Evolutionary conservation across 2,329 filamentous ascomycete species (phyloP).

Genomic region (Trichocomaceae sp.): DNA sequence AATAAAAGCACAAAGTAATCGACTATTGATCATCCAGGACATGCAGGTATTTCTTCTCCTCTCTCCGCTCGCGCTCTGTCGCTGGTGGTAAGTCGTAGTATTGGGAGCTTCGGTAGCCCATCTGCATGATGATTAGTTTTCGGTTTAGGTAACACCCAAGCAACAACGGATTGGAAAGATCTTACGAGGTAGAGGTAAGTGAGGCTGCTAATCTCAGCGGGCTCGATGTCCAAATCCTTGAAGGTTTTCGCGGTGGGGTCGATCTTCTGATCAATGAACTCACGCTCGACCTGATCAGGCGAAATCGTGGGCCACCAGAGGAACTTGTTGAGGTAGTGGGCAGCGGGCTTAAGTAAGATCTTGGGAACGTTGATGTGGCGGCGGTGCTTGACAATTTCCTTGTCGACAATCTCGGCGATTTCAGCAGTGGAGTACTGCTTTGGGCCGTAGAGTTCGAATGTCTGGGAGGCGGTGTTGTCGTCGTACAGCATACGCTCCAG

Average conservation of each 20-base stretch:
- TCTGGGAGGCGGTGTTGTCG: slow-evolving; percentile 82
- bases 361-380: slow-evolving; percentile 90
- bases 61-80: slow-evolving; percentile 86
- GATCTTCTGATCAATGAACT: slow-evolving; percentile 89
- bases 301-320: slow-evolving; percentile 87
- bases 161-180: slow-evolving; percentile 14
- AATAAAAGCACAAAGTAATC: slow-evolving; percentile 9
- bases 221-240: slow-evolving; percentile 84
- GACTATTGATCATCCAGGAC: slow-evolving; percentile 76
- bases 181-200: slow-evolving; percentile 92
- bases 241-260: slow-evolving; percentile 92
- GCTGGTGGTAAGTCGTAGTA: slow-evolving; percentile 92
- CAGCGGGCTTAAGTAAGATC: slow-evolving; percentile 65
- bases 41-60: slow-evolving; percentile 96
- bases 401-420: slow-evolving; percentile 80
- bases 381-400: slow-evolving; percentile 83
- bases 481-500: slow-evolving; percentile 87
- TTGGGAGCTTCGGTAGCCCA: slow-evolving; percentile 80
- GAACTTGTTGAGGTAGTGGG: slow-evolving; percentile 67
- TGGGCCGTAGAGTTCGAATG: slow-evolving; percentile 89
- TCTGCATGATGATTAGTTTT: slow-evolving; percentile 44
- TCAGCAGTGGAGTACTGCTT: slow-evolving; percentile 85
- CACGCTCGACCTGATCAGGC: slow-evolving; percentile 78
- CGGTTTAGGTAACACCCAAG: neutral
- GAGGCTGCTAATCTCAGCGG: slow-evolving; percentile 74